Conservation (phyloP, 179 eudicot genomes). For the Vitellaria paradoxa region DNA sequence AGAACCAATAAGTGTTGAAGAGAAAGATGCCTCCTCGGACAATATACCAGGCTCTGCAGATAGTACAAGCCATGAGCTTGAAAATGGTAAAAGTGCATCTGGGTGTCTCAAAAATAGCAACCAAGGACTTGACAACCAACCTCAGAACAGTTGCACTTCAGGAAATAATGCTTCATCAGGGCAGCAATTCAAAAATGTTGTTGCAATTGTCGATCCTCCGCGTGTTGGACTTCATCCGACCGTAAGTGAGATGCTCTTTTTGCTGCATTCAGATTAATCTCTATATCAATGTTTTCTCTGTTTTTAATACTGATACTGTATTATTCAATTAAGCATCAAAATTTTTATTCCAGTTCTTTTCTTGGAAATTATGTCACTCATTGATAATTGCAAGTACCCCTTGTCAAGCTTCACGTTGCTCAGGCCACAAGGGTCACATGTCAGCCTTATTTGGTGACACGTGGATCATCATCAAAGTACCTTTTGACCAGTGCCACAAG, state of each 20-base stretch:
- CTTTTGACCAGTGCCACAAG: too few relatives aligned
- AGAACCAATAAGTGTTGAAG: constrained; percentile 27
- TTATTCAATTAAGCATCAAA: not conserved
- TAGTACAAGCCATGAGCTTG: constrained; percentile 25
- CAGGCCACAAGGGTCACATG: too few relatives aligned
- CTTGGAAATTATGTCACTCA: not conserved
- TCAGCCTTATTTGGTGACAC: too few relatives aligned
- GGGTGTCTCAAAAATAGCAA: constrained; percentile 20
- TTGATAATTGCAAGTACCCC: not conserved
- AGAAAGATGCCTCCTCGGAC: constrained; percentile 23
- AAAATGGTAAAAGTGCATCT: constrained; percentile 22
- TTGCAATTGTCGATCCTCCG: constrained; percentile 98
- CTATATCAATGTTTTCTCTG: not conserved
- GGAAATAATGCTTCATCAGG: constrained; percentile 21
- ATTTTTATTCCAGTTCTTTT: not conserved
- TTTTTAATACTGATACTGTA: not conserved
- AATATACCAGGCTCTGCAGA: constrained; percentile 24
- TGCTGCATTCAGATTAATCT: not conserved
- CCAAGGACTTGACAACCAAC: constrained; percentile 25
- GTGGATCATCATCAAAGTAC: too few relatives aligned
- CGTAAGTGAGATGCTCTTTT: constrained; percentile 49
- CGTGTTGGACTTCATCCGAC: constrained; percentile 96
- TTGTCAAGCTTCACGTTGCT: too few relatives aligned
- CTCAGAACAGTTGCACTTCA: constrained; percentile 21
- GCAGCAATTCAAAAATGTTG: constrained; percentile 68